These are phyloP conservation scores for Erythrobasidium hasegawianum DNA, from an alignment of 1,284 basidiomycete genomes.

Conservation along the genomic window DNA sequence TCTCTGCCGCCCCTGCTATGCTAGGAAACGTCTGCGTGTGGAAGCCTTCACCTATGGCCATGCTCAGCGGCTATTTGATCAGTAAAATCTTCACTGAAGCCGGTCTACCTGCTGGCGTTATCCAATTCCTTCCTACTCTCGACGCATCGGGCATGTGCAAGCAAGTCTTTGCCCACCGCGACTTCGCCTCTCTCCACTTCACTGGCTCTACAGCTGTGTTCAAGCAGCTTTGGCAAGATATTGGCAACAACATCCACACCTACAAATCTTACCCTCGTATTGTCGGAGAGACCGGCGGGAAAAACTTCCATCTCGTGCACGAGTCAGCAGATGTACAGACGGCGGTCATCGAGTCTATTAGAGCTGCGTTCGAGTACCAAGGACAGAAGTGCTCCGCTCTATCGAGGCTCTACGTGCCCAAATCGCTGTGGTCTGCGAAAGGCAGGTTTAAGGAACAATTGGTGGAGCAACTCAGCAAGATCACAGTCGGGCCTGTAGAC, in stretches of 20 bases:
- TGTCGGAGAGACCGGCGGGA: constrained; percentile 94
- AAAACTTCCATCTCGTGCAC: constrained; percentile 97
- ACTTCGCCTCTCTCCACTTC: constrained; percentile 90
- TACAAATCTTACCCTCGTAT: constrained; percentile 89
- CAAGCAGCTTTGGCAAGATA: constrained; percentile 93
- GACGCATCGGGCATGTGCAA: constrained; percentile 55
- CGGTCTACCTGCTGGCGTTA: constrained; percentile 86
- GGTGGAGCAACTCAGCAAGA: constrained; percentile 69
- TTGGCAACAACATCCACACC: constrained; percentile 76
- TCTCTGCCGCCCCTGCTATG: constrained; percentile 74
- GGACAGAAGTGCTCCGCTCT: constrained; percentile 97
- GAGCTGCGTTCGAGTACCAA: constrained; percentile 94
- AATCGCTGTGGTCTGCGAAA: constrained; percentile 68
- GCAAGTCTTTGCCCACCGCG: constrained; percentile 63
- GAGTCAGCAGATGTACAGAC: constrained; percentile 78
- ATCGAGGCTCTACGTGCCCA: constrained; percentile 83
- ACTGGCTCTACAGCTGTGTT: constrained; percentile 94
- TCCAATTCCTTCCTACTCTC: constrained; percentile 71
- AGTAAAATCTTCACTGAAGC: constrained; percentile 91
- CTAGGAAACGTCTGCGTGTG: constrained; percentile 94
- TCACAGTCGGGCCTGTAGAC: constrained; percentile 74
- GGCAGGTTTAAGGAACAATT: constrained; percentile 80
- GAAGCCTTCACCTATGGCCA: constrained; percentile 95
- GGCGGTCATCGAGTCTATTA: constrained; percentile 81
- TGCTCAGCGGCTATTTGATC: constrained; percentile 89